Base-by-base conservation (phyloP, 148 eudicot species). In the Rhododendron molle region DNA sequence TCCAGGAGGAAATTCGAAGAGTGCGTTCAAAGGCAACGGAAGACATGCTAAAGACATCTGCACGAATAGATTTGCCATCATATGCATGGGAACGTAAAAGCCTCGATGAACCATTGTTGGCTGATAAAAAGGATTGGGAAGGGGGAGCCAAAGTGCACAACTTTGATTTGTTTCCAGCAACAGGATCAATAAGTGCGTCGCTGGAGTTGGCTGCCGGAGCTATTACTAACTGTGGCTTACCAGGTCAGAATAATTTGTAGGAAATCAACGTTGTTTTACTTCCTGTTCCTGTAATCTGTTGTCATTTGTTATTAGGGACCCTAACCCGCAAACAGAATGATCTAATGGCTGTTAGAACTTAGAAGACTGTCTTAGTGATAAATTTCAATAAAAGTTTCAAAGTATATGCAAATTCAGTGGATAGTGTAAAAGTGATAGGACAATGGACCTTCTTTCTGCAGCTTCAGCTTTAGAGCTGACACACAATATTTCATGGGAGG, bases 21-120 rank as follows among this genome's bases (percentile, higher is more conserved):
- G 96, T 95, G 83, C 99, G 96, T 47, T 84, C 98, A 14, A 95
- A 92, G 86, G 98, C 97, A 72, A 90, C 97, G 28, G 98, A 96
- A 88, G 95, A 96, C 54, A 86, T 94, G 89, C 86, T 95, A 82
- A 86, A 82, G 54, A 83, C 91, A 80, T 84, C 92, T n/a, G 8
- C 84, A 44, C 87, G 76, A 81, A 26, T 43, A 34, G 89, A 85
- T 82, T 32, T 86, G 32, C 81, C 88, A 20, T 65, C 77, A 28
- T 83, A 83, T 80, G 71, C 88, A 26, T 21, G 52, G 58, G 84
- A 81, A 83, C 86, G 46, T 77, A 81, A 83, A 83, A 74, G 47
- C 58, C 40, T n/a, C 62, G 26, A 30, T 83, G 80, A 83, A 12
- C 49, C 83, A 2, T 72, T 38, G 30, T 84, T 47, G 78, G 80